A percentile compares a stretch with the other conserved stretches of the same genome.
Conservation (phyloP, 345 rosid genomes). For the Laguncularia racemosa region DNA sequence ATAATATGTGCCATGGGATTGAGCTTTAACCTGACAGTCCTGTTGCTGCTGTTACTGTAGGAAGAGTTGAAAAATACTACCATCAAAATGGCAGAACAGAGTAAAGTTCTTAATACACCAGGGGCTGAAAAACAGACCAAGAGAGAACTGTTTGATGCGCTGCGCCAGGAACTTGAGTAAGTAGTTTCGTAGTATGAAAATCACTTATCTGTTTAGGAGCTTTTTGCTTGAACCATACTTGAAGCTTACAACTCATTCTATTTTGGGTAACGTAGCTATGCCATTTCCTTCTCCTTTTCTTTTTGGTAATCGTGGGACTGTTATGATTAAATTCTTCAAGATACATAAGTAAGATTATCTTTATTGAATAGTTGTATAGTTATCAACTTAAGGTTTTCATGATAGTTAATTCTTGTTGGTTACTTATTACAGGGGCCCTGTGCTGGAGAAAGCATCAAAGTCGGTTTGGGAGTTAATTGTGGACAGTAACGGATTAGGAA, state of each 20-base stretch:
- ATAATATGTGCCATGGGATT: no score
- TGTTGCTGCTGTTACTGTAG: conserved; percentile 18
- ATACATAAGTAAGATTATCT: not conserved
- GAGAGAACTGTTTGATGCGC: conserved; percentile 80
- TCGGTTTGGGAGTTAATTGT: conserved; percentile 98
- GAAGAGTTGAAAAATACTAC: conserved; percentile 78
- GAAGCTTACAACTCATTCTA: no score
- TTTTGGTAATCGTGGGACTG: not conserved
- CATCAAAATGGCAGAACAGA: conserved; percentile 80
- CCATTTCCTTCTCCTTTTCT: not conserved
- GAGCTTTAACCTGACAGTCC: no score
- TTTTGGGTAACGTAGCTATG: no score
- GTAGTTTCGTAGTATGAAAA: conserved; percentile 2
- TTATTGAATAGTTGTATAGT: not conserved
- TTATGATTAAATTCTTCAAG: not conserved
- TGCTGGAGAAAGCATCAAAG: conserved; percentile 88
- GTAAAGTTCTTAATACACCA: conserved; percentile 80
- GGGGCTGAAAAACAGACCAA: conserved; percentile 92
- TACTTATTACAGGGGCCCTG: conserved; percentile 51
- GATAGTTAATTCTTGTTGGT: not conserved
- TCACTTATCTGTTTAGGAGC: not conserved
- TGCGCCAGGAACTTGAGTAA: conserved; percentile 85
- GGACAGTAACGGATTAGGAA: conserved; percentile 69
- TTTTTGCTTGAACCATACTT: not conserved
- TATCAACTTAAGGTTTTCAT: not conserved